phyloP scores from a whole-genome alignment of 805 yeast species.

The Candida stauntonica region DNA sequence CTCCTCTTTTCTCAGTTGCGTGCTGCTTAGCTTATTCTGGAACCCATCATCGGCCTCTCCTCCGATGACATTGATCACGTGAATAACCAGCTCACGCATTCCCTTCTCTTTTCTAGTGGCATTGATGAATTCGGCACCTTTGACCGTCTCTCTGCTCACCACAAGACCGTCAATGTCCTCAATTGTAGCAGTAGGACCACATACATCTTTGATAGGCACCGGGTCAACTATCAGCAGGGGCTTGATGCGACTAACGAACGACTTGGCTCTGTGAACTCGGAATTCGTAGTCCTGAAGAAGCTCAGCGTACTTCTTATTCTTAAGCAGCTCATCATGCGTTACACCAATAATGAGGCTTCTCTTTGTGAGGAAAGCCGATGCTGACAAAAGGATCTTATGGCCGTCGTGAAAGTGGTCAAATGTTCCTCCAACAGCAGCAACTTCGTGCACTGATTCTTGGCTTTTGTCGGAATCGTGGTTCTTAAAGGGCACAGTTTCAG shows the following conservation, averaged over 20 bases:
- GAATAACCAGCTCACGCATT: slow-evolving; percentile 46
- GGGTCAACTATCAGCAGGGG: slow-evolving; percentile 47
- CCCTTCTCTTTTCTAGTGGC: slow-evolving; percentile 53
- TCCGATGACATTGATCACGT: slow-evolving; percentile 63
- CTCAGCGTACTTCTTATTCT: slow-evolving; percentile 70
- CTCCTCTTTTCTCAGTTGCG: slow-evolving; percentile 54
- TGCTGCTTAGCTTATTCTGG: slow-evolving; percentile 79
- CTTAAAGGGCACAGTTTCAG: background rate
- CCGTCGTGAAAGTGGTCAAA: slow-evolving; percentile 97
- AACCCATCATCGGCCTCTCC: slow-evolving; percentile 51
- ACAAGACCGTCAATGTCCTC: slow-evolving; percentile 74
- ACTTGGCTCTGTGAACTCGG: slow-evolving; percentile 44
- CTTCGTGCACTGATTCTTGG: slow-evolving; percentile 28
- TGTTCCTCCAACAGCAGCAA: slow-evolving; percentile 86
- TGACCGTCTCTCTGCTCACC: slow-evolving; percentile 71
- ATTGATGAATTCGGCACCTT: slow-evolving; percentile 76
- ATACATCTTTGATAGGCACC: slow-evolving; percentile 71
- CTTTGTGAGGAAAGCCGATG: slow-evolving; percentile 59
- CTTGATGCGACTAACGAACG: slow-evolving; percentile 45
- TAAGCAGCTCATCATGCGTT: slow-evolving; percentile 69
- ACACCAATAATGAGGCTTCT: slow-evolving; percentile 69
- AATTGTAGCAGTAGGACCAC: slow-evolving; percentile 88
- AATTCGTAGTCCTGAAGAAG: slow-evolving; percentile 52
- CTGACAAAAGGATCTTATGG: slow-evolving; percentile 77
- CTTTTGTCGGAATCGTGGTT: slow-evolving; percentile 18